Evolutionary conservation across 2,329 filamentous ascomycete genomes (phyloP), one percentile per base, ranked within the genome.

Genomic region (Didymella lethalis): DNA sequence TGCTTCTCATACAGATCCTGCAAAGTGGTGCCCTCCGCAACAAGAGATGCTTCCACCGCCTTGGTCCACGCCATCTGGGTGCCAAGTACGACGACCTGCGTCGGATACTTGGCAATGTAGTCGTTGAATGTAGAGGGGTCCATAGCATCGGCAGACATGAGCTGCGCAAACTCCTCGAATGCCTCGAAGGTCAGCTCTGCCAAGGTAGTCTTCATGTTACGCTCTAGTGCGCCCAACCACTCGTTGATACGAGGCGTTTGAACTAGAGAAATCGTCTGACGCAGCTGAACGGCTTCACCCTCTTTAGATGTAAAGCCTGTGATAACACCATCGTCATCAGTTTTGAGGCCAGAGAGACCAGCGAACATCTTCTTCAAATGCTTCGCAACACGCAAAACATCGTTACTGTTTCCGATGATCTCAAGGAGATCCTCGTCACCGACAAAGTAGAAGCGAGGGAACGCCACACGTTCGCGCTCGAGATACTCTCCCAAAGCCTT

Each of bases 331-430:
- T 97, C 91, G 54, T 98, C 93, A 66, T 96, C 92, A 83, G 97
- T 94, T 41, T 93, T 83, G 34, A 99, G 85, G 3, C 95, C 95
- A 4, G 90, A 94, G 47, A 99, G 84, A 62, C 95, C 95, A 64
- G 96, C 95, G 82, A 99, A 99, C 95, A 99, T 99, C 83, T 99
- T 99, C 77, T 96, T 94, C 83, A 99, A 93, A 81, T 99, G 96
- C 77, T 99, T 99, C 40, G 95, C 92, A 66, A 99, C 96, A 54
- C 95, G 93, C 61, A 95, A 81, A 10, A 94, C 97, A 73, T 99
- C 95, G 72, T 97, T 97, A 80, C 94, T 98, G 78, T 99, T 99
- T 75, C 95, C 95, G 65, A 99, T 99, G 80, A 99, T 99, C 78
- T 99, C 95, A 25, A 99, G 84, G 57, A 99, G 82, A 78, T 99